Conservation (phyloP, 164 flowering plant species). For the Litsea cubeba region DNA sequence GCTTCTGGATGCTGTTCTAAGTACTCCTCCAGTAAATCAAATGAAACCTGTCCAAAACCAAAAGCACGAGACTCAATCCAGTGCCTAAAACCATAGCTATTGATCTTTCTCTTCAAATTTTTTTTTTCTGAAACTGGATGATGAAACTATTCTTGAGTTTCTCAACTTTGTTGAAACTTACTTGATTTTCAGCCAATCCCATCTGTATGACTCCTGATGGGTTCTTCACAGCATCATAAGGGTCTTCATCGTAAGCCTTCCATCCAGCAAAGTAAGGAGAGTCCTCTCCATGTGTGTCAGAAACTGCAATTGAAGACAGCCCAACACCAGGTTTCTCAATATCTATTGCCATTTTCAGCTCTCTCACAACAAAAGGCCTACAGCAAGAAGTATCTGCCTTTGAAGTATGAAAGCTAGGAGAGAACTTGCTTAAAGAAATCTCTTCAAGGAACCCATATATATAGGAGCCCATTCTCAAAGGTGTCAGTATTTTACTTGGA, state of each 20-base stretch:
- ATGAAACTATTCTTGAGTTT: background rate
- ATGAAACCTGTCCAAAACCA: conserved; percentile 57
- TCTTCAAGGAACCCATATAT: conserved; percentile 18
- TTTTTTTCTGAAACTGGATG: background rate
- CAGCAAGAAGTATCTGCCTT: background rate
- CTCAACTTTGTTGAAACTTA: conserved; percentile 24
- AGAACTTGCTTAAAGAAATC: background rate
- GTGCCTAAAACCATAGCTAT: background rate
- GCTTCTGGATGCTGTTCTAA: conserved; percentile 52
- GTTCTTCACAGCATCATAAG: conserved; percentile 54
- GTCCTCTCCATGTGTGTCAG: conserved; percentile 84
- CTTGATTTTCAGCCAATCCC: conserved; percentile 96
- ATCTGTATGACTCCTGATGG: conserved; percentile 91
- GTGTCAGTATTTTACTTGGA: background rate
- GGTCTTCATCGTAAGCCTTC: conserved; percentile 88
- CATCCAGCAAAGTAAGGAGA: conserved; percentile 97
- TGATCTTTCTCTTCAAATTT: no score
- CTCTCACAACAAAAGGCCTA: background rate
- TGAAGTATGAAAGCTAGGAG: conserved; percentile 10
- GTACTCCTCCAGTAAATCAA: conserved; percentile 72
- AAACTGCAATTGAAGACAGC: conserved; percentile 57
- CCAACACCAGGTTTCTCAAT: conserved; percentile 41
- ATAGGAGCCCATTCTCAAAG: conserved; percentile 1
- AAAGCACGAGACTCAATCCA: background rate
- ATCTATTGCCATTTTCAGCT: conserved; percentile 47